Evolutionary conservation across 768 basidiomycete species (phyloP).

Genomic region (Lactarius pseudohatsudake): DNA sequence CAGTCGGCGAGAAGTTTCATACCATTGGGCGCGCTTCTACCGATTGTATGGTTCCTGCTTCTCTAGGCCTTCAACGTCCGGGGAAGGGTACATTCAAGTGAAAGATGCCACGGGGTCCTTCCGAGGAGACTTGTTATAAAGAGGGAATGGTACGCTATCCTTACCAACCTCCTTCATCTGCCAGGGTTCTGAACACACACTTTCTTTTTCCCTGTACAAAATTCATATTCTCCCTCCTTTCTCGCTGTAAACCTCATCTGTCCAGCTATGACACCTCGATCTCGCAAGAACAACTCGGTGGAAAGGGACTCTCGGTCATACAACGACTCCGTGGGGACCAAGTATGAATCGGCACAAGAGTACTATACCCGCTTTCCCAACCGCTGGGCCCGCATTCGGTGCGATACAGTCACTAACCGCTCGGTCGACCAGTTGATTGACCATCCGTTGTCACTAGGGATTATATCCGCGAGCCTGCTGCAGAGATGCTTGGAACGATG

Average conservation of each 20-base stretch:
- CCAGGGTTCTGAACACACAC: background rate
- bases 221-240: background rate
- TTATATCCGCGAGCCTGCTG: slow-evolving; percentile 19
- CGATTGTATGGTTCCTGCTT: background rate
- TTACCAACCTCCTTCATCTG: background rate
- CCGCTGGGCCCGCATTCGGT: slow-evolving; percentile 9
- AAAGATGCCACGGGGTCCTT: background rate
- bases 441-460: background rate
- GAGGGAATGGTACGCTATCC: background rate
- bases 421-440: too few relatives aligned
- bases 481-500: slow-evolving; percentile 19
- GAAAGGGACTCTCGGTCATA: background rate
- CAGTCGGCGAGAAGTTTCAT: background rate
- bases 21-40: background rate
- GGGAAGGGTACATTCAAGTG: background rate
- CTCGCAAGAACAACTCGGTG: background rate
- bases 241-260: background rate
- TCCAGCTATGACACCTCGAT: background rate
- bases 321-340: background rate
- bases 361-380: slow-evolving; percentile 15
- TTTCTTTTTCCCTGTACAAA: background rate
- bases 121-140: background rate
- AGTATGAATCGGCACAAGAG: background rate
- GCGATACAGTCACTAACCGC: background rate
- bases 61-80: background rate